These are phyloP conservation scores for Claviceps humidiphila DNA, from an alignment of 2,329 filamentous ascomycete genomes.

Conservation along the genomic window DNA sequence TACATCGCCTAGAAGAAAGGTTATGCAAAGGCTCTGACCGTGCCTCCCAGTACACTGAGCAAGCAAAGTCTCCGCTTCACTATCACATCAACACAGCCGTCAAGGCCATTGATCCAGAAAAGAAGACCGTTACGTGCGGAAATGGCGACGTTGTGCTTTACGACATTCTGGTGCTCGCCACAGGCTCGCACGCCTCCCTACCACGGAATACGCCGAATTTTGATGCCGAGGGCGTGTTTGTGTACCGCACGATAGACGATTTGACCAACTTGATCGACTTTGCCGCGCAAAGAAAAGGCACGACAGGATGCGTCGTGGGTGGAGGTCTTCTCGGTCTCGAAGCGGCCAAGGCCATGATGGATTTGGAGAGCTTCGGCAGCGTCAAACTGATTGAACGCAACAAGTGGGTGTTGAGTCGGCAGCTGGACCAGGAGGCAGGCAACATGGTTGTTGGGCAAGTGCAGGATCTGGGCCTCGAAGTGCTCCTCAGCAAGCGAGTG, in stretches of 20 bases:
- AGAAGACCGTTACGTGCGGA: constrained; percentile 57
- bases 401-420: constrained; percentile 67
- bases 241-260: constrained; percentile 78
- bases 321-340: constrained; percentile 77
- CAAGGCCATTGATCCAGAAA: constrained; percentile 45
- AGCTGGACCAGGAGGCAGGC: constrained; percentile 72
- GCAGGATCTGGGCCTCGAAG: constrained; percentile 61
- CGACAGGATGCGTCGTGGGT: constrained; percentile 64
- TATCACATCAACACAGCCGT: constrained; percentile 66
- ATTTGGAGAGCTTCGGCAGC: constrained; percentile 58
- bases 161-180: constrained; percentile 72
- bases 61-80: constrained; percentile 53
- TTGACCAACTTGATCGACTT: constrained; percentile 65
- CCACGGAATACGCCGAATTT: constrained; percentile 59
- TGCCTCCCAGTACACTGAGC: constrained; percentile 44
- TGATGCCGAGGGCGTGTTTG: constrained; percentile 73
- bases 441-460: constrained; percentile 74
- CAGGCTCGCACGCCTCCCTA: constrained; percentile 72
- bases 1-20: neutral
- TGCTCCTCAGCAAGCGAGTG: constrained; percentile 65
- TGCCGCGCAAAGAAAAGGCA: constrained; percentile 51
- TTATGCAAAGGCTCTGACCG: neutral
- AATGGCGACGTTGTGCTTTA: constrained; percentile 59
- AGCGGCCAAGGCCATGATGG: constrained; percentile 85
- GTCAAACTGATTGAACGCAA: constrained; percentile 75